Conservation (phyloP, 495 filamentous ascomycete species). For the Barbatosphaeria neglecta region DNA sequence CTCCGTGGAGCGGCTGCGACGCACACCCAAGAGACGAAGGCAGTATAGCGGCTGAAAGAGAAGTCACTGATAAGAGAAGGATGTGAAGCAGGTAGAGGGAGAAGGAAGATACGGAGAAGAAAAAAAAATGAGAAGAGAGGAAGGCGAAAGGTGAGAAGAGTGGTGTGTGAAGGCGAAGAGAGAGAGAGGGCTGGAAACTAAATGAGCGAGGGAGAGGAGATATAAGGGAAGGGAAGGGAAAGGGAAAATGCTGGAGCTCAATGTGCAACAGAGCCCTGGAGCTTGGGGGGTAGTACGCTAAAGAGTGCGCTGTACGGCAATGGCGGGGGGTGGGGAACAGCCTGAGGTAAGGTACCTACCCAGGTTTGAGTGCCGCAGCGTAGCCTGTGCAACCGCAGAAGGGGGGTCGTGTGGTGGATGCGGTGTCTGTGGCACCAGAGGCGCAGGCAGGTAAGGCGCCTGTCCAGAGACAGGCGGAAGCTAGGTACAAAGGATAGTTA, state of each 20-base stretch:
- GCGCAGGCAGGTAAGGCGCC: background rate
- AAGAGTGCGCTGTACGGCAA: too few relatives aligned
- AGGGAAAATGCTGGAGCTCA: too few relatives aligned
- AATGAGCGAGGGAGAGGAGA: background rate
- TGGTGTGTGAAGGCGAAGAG: too few relatives aligned
- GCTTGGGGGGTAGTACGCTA: background rate
- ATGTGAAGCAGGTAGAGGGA: background rate
- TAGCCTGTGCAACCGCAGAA: background rate
- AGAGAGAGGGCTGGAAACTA: conserved; percentile 3
- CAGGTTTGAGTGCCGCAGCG: background rate
- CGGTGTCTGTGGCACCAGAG: background rate
- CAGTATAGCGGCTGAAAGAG: too few relatives aligned
- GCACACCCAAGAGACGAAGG: background rate
- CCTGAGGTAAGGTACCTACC: background rate
- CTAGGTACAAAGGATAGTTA: too few relatives aligned
- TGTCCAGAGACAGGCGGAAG: too few relatives aligned
- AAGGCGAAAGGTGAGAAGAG: background rate
- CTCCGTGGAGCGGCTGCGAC: background rate
- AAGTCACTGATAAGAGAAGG: too few relatives aligned
- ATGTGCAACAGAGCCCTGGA: too few relatives aligned
- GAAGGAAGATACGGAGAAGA: background rate
- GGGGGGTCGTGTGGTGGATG: background rate
- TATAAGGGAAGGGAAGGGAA: background rate
- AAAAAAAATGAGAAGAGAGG: background rate
- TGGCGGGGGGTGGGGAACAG: background rate